Evolutionary conservation across 2,329 filamentous ascomycete species (phyloP), one percentile per base, ranked within the genome.

Genomic region (Aspergillus brasiliensis): DNA sequence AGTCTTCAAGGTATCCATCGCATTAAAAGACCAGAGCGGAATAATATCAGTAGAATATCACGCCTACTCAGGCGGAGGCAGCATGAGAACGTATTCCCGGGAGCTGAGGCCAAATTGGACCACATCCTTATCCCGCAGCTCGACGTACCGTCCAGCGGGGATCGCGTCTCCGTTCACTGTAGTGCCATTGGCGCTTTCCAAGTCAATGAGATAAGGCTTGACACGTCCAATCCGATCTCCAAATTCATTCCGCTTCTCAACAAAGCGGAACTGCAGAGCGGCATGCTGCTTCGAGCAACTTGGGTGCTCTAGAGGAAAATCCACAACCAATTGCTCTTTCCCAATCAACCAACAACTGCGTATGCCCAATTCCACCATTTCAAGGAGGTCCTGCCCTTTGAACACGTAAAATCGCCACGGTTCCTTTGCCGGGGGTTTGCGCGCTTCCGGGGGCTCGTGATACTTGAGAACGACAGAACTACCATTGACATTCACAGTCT

Each of bases 241-340:
- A 73, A 86, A 96, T 77, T 97, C 92, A 68, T 96, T 92, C 62
- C 86, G 86, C 77, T 89, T 92, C 70, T 92, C 90, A 19, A 90
- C 86, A 72, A 92, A 88, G 38, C 95, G 87, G 71, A 99, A 99
- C 74, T 99, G 95, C 46, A 99, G 85, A 8, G 93, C 95, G 0
- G 94, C 94, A 75, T 99, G 95, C 77, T 99, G 95, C 76, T 96
- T 96, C 74, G 92, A 96, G 70, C 92, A 88, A 75, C 92, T 97
- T 0, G 93, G 92, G 73, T 99, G 94, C 71, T 96, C 92, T 7
- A 96, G 86, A 2, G 86, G 81, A 59, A 97, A 81, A 73, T 99
- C 95, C 2, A 91, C 92, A 3, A 99, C 89, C 5, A 88, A 80
- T 56, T 84, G 76, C 68, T 97, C 93, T 49, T 93, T 84, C 0